Conservation (phyloP, 768 basidiomycete genomes). For the Termitomyces sp. region DNA sequence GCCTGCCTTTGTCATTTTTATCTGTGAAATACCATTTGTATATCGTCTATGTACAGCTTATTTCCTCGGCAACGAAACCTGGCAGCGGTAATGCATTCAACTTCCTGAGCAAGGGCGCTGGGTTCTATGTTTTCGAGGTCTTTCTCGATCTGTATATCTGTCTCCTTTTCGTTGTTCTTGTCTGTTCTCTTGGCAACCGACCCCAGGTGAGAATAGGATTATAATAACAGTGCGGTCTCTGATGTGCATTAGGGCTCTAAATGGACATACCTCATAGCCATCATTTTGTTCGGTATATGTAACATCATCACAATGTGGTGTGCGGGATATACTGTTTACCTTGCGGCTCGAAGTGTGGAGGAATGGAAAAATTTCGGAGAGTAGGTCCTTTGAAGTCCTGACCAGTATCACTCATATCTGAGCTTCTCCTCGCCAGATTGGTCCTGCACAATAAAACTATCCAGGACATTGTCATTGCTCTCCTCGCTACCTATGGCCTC, state of each 20-base stretch:
- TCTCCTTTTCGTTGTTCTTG: constrained; percentile 73
- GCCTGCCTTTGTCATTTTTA: constrained; percentile 17
- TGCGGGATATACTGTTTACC: constrained; percentile 86
- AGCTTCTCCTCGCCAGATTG: constrained; percentile 32
- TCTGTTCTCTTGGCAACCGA: constrained; percentile 89
- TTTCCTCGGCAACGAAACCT: constrained; percentile 68
- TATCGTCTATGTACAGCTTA: constrained; percentile 43
- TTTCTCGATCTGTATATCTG: constrained; percentile 82
- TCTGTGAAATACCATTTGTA: not conserved
- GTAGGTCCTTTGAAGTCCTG: constrained; percentile 34
- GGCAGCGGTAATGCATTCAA: constrained; percentile 66
- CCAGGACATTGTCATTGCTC: constrained; percentile 78
- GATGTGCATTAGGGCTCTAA: constrained; percentile 58
- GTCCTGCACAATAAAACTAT: constrained; percentile 62
- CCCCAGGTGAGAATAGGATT: constrained; percentile 42
- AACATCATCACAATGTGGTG: constrained; percentile 82
- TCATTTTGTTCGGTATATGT: constrained; percentile 74
- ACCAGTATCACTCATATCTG: not conserved
- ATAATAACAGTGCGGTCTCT: not conserved
- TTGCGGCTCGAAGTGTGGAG: constrained; percentile 63
- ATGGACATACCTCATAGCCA: constrained; percentile 74
- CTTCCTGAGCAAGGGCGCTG: constrained; percentile 69
- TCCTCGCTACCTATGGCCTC: constrained; percentile 72
- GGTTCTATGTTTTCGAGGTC: constrained; percentile 67
- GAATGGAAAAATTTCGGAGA: constrained; percentile 72